These are phyloP conservation scores for Kalmusia sp. DNA, from an alignment of 2,329 filamentous ascomycete species.

Conservation along the genomic window DNA sequence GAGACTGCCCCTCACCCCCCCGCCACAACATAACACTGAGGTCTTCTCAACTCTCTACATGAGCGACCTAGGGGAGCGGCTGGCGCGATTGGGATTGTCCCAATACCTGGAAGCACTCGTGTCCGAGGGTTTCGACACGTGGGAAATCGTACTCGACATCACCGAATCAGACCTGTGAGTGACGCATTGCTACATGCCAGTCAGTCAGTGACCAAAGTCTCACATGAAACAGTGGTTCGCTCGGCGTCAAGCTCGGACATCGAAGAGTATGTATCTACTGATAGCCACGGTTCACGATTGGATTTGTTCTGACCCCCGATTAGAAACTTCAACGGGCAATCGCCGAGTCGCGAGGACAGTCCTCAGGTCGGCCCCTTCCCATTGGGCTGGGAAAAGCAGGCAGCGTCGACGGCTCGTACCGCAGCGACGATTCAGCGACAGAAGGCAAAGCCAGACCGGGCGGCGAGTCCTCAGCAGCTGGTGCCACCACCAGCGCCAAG, in stretches of 20 bases:
- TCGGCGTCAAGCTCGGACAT: slow-evolving; percentile 82
- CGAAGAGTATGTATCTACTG: slow-evolving; percentile 68
- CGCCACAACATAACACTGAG: neutral
- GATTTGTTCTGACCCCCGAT: neutral
- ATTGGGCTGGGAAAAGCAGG: slow-evolving; percentile 53
- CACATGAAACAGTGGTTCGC: slow-evolving; percentile 52
- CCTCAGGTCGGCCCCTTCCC: slow-evolving; percentile 45
- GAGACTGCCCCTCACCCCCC: slow-evolving; percentile 2
- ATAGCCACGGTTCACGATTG: neutral
- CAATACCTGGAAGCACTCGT: slow-evolving; percentile 78
- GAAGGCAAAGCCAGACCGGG: slow-evolving; percentile 57
- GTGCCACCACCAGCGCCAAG: slow-evolving; percentile 56
- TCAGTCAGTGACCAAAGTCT: neutral
- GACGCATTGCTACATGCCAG: neutral
- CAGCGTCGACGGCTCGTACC: slow-evolving; percentile 62
- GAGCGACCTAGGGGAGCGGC: slow-evolving; percentile 70
- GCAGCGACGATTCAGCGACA: slow-evolving; percentile 60
- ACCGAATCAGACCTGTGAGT: slow-evolving; percentile 81
- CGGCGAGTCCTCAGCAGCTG: slow-evolving; percentile 49
- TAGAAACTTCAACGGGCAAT: slow-evolving; percentile 86
- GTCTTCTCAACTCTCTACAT: slow-evolving; percentile 55
- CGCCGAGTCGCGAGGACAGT: slow-evolving; percentile 70
- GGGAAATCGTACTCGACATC: slow-evolving; percentile 84
- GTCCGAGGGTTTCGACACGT: slow-evolving; percentile 83
- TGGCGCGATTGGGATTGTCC: slow-evolving; percentile 78